Evolutionary conservation across 1,284 basidiomycete genomes (phyloP).

Genomic region (Meira miltonrushii): DNA sequence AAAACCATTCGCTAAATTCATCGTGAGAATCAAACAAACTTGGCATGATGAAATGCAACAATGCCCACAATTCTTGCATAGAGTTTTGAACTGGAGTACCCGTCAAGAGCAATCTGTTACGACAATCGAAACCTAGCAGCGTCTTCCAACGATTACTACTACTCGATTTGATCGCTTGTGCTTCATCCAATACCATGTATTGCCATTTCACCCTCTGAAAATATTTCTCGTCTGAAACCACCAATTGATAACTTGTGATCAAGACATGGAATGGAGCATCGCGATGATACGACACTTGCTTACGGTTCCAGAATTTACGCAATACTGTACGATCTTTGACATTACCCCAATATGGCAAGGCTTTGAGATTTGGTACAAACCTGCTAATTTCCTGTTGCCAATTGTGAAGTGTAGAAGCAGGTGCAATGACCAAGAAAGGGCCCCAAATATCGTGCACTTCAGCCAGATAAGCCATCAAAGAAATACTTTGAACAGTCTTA

Average conservation of each 20-base stretch:
- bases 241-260: constrained; percentile 94
- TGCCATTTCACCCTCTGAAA: constrained; percentile 98
- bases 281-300: constrained; percentile 82
- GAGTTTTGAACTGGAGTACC: constrained; percentile 99
- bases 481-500: constrained; percentile 97
- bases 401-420: constrained; percentile 94
- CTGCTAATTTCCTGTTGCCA: constrained; percentile 98
- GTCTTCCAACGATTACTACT: constrained; percentile 98
- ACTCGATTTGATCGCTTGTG: constrained; percentile 99
- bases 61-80: constrained; percentile 99
- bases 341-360: constrained; percentile 96
- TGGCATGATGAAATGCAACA: constrained; percentile 99
- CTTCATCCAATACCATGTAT: constrained; percentile 99
- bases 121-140: constrained; percentile 87
- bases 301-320: constrained; percentile 97
- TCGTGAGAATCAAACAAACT: constrained; percentile 98
- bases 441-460: constrained; percentile 99
- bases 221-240: constrained; percentile 96
- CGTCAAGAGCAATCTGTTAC: constrained; percentile 89
- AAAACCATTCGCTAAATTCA: constrained; percentile 99
- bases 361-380: constrained; percentile 90
- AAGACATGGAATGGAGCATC: constrained; percentile 95
- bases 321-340: constrained; percentile 91
- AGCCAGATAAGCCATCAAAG: constrained; percentile 89
- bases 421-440: constrained; percentile 97